Evolutionary conservation across 441 rosid species (phyloP).

Genomic region (Erodium texanum): DNA sequence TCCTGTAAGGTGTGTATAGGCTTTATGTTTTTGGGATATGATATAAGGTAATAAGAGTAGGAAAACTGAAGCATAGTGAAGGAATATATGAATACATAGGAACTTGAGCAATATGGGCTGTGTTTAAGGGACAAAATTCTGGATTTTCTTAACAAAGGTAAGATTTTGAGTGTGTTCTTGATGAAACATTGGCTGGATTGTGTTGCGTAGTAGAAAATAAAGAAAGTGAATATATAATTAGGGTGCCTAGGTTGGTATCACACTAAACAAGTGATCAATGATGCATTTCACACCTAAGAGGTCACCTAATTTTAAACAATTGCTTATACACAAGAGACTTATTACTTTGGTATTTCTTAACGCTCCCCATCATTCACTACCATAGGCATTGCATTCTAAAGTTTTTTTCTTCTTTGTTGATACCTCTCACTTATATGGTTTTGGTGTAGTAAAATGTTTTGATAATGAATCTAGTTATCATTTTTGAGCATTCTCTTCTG

Average conservation of each 20-base stretch:
- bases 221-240: not conserved
- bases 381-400: not conserved
- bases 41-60: not conserved
- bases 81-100: not conserved
- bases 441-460: not conserved
- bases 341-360: not conserved
- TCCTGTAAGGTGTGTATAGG: no score
- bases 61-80: not conserved
- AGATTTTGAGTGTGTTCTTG: not conserved
- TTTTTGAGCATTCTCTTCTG: conserved; percentile 11
- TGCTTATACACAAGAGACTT: no score
- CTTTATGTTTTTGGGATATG: no score
- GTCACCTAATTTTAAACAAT: not conserved
- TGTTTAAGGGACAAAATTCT: not conserved
- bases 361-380: not conserved
- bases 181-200: not conserved
- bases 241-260: not conserved
- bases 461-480: conserved; percentile 2
- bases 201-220: not conserved
- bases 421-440: not conserved
- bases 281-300: not conserved
- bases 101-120: not conserved
- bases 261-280: not conserved
- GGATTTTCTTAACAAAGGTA: not conserved
- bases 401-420: conserved; percentile 3